A percentile compares a stretch with the other conserved stretches of the same genome.
Evolutionary conservation across 2,329 filamentous ascomycete species (phyloP).

Genomic region (Pseudogymnoascus sp.): DNA sequence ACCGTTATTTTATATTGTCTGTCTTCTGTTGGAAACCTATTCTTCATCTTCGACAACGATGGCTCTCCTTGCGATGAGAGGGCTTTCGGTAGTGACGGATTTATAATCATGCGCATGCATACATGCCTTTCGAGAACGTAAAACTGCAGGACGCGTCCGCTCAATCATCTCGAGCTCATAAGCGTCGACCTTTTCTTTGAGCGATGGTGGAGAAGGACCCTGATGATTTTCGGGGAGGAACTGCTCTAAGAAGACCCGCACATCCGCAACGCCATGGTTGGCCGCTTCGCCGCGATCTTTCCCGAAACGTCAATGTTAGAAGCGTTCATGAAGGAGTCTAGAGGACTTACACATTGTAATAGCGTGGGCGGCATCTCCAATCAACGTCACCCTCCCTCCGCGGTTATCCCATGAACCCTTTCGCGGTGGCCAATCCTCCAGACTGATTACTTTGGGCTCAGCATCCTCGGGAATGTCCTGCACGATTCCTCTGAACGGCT

Average conservation of each 20-base stretch:
- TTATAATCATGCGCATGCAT: conserved; percentile 45
- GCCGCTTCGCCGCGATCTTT: conserved; percentile 35
- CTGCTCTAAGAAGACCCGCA: conserved; percentile 34
- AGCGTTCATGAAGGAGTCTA: conserved; percentile 21
- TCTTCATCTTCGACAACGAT: background rate
- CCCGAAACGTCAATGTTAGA: background rate
- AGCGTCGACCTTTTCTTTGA: conserved; percentile 43
- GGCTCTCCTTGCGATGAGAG: conserved; percentile 9
- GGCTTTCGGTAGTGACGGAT: conserved; percentile 14
- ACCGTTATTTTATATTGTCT: background rate
- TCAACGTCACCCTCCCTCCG: conserved; percentile 30
- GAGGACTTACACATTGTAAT: conserved; percentile 41
- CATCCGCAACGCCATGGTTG: conserved; percentile 36
- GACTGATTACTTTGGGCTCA: conserved; percentile 27
- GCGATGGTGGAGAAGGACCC: conserved; percentile 32
- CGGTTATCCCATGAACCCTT: conserved; percentile 21
- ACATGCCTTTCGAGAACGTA: conserved; percentile 44
- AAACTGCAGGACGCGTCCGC: conserved; percentile 38
- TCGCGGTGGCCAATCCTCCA: conserved; percentile 31
- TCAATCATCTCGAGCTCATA: conserved; percentile 39
- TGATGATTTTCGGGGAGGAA: conserved; percentile 26
- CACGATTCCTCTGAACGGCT: conserved; percentile 28
- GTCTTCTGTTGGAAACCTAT: background rate
- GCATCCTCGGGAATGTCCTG: conserved; percentile 28
- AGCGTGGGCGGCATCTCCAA: conserved; percentile 40